Evolutionary conservation across 2,329 filamentous ascomycete species (phyloP).

Genomic region (Juglanconis sp.): DNA sequence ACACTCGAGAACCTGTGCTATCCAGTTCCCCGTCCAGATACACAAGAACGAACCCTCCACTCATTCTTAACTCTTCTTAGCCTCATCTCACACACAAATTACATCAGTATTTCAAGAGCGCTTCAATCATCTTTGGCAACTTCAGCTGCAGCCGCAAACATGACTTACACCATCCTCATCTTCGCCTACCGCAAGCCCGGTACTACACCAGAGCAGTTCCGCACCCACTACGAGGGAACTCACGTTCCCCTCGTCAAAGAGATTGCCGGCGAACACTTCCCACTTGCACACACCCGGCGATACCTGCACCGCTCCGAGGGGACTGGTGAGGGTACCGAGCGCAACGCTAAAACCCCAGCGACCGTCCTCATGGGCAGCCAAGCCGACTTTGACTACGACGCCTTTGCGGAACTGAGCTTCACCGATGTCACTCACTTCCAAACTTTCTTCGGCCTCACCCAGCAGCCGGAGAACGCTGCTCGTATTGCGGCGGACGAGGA

Average conservation of each 20-base stretch:
- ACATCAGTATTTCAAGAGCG: too few species aligned
- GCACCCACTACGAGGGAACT: conserved; percentile 23
- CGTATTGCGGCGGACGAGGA: conserved; percentile 19
- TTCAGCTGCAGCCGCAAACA: neutral
- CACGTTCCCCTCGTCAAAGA: conserved; percentile 24
- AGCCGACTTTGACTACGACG: conserved; percentile 20
- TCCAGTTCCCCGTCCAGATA: too few species aligned
- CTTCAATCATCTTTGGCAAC: neutral
- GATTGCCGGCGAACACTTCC: conserved; percentile 23
- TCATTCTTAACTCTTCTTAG: too few species aligned
- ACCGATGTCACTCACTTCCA: conserved; percentile 22
- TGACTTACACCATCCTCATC: conserved; percentile 17
- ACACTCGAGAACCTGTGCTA: too few species aligned
- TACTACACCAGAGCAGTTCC: conserved; percentile 23
- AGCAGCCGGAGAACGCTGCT: conserved; percentile 22
- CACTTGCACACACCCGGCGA: conserved; percentile 20
- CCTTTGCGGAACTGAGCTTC: conserved; percentile 22
- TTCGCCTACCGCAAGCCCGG: conserved; percentile 20
- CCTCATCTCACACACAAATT: too few species aligned
- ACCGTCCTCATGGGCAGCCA: conserved; percentile 20
- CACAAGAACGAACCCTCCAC: too few species aligned
- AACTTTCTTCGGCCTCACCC: conserved; percentile 17
- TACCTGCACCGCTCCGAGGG: conserved; percentile 19
- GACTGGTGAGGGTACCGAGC: conserved; percentile 1
- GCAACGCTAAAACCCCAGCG: conserved; percentile 15